These are phyloP conservation scores for Calonectria leucothoes DNA, from an alignment of 2,329 filamentous ascomycete species.

Conservation along the genomic window DNA sequence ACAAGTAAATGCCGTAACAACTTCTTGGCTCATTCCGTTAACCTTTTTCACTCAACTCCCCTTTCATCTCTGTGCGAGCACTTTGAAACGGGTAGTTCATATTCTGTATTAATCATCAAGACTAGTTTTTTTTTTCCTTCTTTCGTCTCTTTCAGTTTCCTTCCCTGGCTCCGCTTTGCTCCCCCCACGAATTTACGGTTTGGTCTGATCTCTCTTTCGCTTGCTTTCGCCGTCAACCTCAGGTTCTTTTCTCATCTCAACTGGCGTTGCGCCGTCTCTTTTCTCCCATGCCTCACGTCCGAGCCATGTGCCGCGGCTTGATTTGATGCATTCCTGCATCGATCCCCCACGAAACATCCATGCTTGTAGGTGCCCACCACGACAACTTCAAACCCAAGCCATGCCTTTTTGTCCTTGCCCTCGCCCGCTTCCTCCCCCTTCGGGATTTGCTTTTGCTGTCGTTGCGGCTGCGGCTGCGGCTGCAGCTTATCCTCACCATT, in stretches of 20 bases:
- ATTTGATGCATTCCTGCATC: slow-evolving; percentile 12
- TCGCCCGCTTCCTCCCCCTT: neutral
- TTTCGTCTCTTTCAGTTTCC: no score
- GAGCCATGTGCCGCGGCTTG: slow-evolving; percentile 5
- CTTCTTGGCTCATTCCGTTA: slow-evolving; percentile 1
- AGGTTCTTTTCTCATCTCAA: neutral
- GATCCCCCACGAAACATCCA: slow-evolving; percentile 20
- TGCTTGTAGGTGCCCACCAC: slow-evolving; percentile 18
- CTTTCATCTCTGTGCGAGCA: neutral
- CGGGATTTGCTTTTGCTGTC: slow-evolving; percentile 12
- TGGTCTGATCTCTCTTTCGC: neutral
- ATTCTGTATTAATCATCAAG: neutral
- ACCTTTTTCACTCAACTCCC: neutral
- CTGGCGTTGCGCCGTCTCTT: neutral
- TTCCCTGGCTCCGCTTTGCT: neutral
- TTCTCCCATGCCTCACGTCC: neutral
- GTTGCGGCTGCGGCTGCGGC: neutral
- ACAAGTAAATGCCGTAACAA: neutral
- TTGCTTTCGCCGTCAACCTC: neutral
- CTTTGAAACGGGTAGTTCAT: neutral
- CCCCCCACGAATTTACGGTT: slow-evolving; percentile 13
- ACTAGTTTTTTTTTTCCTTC: no score
- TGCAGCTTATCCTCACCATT: neutral
- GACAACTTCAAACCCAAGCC: slow-evolving; percentile 7
- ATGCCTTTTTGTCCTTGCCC: neutral